These are phyloP conservation scores for Moringa oleifera DNA, from an alignment of 345 rosid genomes.

Conservation along the genomic window DNA sequence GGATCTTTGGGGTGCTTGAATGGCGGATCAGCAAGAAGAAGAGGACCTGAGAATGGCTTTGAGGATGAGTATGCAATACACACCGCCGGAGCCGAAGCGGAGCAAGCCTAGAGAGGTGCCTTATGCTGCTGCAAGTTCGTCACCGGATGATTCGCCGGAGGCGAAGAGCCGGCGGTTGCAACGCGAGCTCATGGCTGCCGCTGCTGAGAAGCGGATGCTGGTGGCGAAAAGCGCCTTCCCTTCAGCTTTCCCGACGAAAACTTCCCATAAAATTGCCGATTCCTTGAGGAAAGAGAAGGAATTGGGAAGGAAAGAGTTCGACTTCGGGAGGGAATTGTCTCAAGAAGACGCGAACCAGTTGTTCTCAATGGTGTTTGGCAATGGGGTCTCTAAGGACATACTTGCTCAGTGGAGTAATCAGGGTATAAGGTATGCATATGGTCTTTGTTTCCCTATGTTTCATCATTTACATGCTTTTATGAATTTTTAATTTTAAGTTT, in stretches of 20 bases:
- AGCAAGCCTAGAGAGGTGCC: conserved; percentile 78
- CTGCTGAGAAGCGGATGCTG: conserved; percentile 87
- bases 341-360: conserved; percentile 56
- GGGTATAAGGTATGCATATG: conserved; percentile 69
- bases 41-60: conserved; percentile 85
- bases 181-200: conserved; percentile 96
- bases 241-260: conserved; percentile 21
- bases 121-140: conserved; percentile 18
- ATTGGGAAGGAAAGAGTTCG: conserved; percentile 17
- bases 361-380: conserved; percentile 75
- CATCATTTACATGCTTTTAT: too few relatives aligned
- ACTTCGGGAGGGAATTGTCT: conserved; percentile 23
- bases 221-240: conserved; percentile 25
- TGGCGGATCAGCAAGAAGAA: conserved; percentile 95
- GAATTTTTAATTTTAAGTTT: neutral
- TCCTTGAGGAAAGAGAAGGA: conserved; percentile 21
- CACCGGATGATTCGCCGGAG: conserved; percentile 41
- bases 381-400: conserved; percentile 57
- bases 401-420: conserved; percentile 96
- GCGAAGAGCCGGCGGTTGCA: conserved; percentile 54
- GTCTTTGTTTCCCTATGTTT: neutral
- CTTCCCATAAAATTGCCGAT: conserved; percentile 14
- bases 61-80: conserved; percentile 84
- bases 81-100: conserved; percentile 91
- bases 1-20: conserved; percentile 16